These are phyloP conservation scores for Caryopteris hybrid DNA, from an alignment of 305 asterid species.

Conservation along the genomic window DNA sequence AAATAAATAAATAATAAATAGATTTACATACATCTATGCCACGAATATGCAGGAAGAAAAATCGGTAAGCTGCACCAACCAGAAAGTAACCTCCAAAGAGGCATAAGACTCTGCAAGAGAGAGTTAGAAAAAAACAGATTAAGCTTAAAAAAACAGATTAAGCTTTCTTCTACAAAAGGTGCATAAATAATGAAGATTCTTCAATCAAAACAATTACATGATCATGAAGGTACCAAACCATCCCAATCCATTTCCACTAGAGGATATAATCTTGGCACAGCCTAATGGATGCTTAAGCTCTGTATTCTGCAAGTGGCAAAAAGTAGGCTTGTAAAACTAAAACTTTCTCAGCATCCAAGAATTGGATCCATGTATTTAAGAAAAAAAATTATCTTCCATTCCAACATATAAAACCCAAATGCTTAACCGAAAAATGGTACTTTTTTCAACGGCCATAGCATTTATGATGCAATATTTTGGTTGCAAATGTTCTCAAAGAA, in stretches of 20 bases:
- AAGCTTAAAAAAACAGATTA: constrained; percentile 8
- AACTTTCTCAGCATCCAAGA: no score
- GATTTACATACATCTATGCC: constrained; percentile 81
- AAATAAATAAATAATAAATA: background rate
- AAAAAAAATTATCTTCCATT: constrained; percentile 1
- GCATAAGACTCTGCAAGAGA: constrained; percentile 58
- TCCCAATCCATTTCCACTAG: constrained; percentile 63
- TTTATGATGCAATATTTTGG: background rate
- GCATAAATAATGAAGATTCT: background rate
- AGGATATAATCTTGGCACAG: constrained; percentile 70
- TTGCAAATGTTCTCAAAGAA: background rate
- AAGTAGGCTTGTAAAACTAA: constrained; percentile 17
- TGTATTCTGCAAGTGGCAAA: constrained; percentile 52
- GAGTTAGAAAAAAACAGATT: constrained; percentile 17
- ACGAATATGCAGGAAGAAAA: constrained; percentile 67
- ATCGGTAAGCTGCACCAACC: constrained; percentile 78
- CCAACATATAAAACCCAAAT: background rate
- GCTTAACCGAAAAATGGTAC: background rate
- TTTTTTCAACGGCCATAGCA: background rate
- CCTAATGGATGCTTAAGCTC: constrained; percentile 90
- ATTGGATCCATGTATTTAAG: background rate
- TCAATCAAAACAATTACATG: constrained; percentile 41
- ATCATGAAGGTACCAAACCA: constrained; percentile 75
- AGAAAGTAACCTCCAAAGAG: constrained; percentile 76
- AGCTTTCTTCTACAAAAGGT: background rate